phyloP scores from a whole-genome alignment of 1,284 basidiomycete species.

The Athelia psychrophila region DNA sequence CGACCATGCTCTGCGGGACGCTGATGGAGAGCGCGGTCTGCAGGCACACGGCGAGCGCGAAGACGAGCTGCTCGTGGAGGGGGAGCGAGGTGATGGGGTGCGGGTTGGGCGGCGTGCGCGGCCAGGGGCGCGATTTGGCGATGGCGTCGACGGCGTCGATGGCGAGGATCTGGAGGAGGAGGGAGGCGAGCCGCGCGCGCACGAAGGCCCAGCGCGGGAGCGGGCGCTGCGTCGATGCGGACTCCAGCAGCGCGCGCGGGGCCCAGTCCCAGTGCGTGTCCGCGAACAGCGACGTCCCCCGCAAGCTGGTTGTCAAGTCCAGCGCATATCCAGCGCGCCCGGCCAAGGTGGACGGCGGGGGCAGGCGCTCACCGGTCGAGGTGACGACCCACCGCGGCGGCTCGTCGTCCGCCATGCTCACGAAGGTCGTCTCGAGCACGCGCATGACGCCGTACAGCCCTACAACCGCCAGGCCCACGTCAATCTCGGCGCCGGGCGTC shows the following conservation, averaged over 20 bases:
- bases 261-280: slow-evolving; percentile 16
- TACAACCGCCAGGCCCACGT: slow-evolving; percentile 7
- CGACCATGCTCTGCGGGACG: slow-evolving; percentile 1
- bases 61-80: slow-evolving; percentile 11
- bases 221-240: background rate
- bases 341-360: slow-evolving; percentile 9
- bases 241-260: slow-evolving; percentile 1
- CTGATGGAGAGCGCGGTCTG: slow-evolving; percentile 3
- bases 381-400: slow-evolving; percentile 10
- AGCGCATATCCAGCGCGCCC: slow-evolving; percentile 13
- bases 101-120: background rate
- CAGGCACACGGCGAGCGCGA: slow-evolving; percentile 8
- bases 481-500: background rate
- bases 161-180: slow-evolving; percentile 9
- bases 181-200: background rate
- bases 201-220: slow-evolving; percentile 5
- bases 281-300: slow-evolving; percentile 14
- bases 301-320: slow-evolving; percentile 13
- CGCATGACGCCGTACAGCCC: slow-evolving; percentile 12
- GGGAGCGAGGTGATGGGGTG: slow-evolving; percentile 15
- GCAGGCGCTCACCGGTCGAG: slow-evolving; percentile 3
- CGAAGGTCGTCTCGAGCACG: slow-evolving; percentile 5
- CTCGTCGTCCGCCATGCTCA: slow-evolving; percentile 5
- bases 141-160: slow-evolving; percentile 14
- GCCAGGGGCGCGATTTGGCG: slow-evolving; percentile 12